Evolutionary conservation across 495 filamentous ascomycete species (phyloP).

Genomic region (Hypoxylon fuscum): DNA sequence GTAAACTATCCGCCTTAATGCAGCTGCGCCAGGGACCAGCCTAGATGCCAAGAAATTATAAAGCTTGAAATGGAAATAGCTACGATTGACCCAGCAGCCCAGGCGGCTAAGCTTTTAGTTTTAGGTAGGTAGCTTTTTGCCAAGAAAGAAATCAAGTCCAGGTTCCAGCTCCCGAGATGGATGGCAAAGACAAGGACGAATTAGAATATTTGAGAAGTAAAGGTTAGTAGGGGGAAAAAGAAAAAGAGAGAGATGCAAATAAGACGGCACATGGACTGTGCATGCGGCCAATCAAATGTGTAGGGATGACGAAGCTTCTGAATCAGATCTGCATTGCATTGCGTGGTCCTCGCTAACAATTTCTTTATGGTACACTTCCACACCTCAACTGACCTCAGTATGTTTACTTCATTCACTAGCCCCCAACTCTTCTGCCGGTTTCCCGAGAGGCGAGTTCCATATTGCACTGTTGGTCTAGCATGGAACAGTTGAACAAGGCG

Average conservation of each 20-base stretch:
- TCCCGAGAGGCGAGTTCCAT: constrained; percentile 4
- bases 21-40: constrained; percentile 24
- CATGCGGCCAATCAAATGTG: not conserved
- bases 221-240: not conserved
- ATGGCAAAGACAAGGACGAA: not conserved
- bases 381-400: not conserved
- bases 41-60: constrained; percentile 27
- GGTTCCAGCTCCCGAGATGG: not conserved
- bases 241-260: not conserved
- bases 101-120: not conserved
- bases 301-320: constrained; percentile 29
- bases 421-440: constrained; percentile 10
- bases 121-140: too few species aligned
- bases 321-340: constrained; percentile 23
- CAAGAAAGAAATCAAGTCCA: constrained; percentile 3
- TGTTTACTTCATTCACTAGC: not conserved
- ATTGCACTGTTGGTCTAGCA: not conserved
- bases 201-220: too few species aligned
- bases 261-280: too few species aligned
- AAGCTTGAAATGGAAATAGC: constrained; percentile 14
- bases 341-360: constrained; percentile 4
- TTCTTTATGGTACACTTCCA: not conserved
- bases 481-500: not conserved
- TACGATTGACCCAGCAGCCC: not conserved
- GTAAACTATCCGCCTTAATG: too few species aligned